Percentiles rank a stretch among this genome's conserved stretches.
Evolutionary conservation across 257 asterid genomes (phyloP).

Genomic region (Jasminum sambac): DNA sequence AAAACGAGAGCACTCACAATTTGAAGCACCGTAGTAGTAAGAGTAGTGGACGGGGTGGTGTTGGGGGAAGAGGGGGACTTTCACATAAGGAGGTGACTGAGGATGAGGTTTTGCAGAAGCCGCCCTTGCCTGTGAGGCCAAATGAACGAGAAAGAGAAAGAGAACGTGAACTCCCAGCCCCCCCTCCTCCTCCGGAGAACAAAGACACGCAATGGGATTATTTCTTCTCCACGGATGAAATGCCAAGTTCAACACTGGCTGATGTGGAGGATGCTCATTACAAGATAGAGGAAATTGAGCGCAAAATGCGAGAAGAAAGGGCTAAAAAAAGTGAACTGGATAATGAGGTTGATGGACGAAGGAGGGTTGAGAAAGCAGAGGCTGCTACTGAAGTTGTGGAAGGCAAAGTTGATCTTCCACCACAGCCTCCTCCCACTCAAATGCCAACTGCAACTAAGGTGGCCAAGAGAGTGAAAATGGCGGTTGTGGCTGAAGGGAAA

Average conservation of each 20-base stretch:
- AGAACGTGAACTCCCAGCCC: conserved; percentile 35
- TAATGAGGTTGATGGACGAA: conserved; percentile 27
- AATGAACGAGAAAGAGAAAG: conserved; percentile 28
- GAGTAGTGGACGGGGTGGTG: conserved; percentile 42
- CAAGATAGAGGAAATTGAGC: conserved; percentile 59
- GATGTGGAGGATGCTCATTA: conserved; percentile 58
- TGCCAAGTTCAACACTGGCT: conserved; percentile 62
- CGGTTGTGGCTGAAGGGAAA: conserved; percentile 54
- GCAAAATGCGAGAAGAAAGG: conserved; percentile 54
- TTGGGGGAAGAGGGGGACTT: conserved; percentile 43
- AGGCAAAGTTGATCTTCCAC: conserved; percentile 49
- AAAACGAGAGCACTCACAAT: conserved; percentile 47
- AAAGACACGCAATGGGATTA: conserved; percentile 63
- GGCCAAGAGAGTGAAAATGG: conserved; percentile 62
- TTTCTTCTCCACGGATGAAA: conserved; percentile 56
- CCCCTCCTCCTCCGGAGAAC: conserved; percentile 49
- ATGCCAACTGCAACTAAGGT: conserved; percentile 42
- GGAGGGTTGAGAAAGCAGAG: conserved; percentile 44
- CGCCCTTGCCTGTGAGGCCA: conserved; percentile 21
- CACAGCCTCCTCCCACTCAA: conserved; percentile 65
- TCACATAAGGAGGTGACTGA: conserved; percentile 32
- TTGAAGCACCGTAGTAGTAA: conserved; percentile 56
- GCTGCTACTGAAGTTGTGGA: conserved; percentile 44
- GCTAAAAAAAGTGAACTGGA: conserved; percentile 49
- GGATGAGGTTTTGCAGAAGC: conserved; percentile 41